These are phyloP conservation scores for Penicillium sclerotiorum DNA, from an alignment of 2,329 filamentous ascomycete genomes.

Conservation along the genomic window DNA sequence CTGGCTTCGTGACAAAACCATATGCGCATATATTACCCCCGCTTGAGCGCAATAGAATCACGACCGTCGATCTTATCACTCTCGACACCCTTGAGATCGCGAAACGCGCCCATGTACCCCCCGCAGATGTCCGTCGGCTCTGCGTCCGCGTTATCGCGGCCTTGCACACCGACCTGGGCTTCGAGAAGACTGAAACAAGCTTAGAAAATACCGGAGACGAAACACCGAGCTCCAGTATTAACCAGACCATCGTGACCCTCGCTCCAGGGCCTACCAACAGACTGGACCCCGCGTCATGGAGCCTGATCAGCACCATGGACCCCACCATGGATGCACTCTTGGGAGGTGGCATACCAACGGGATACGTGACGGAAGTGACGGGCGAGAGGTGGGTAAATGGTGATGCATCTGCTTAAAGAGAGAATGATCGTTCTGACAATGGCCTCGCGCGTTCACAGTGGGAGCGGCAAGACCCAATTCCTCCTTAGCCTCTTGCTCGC, in stretches of 20 bases:
- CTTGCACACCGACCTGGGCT: constrained; percentile 65
- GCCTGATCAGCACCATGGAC: constrained; percentile 79
- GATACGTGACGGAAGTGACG: constrained; percentile 83
- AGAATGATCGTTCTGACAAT: background rate
- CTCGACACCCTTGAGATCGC: constrained; percentile 81
- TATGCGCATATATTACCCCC: constrained; percentile 76
- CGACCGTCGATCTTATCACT: constrained; percentile 80
- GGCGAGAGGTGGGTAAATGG: constrained; percentile 96
- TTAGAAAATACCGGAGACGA: constrained; percentile 8
- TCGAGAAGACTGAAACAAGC: constrained; percentile 28
- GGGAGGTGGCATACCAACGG: constrained; percentile 76
- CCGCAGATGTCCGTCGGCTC: constrained; percentile 77
- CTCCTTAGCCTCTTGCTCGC: constrained; percentile 82
- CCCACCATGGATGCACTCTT: constrained; percentile 69
- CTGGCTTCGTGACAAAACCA: constrained; percentile 71
- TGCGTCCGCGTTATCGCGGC: constrained; percentile 67
- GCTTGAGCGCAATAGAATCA: constrained; percentile 76
- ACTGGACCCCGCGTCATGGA: constrained; percentile 48
- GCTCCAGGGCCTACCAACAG: constrained; percentile 29
- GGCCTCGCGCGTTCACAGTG: constrained; percentile 51
- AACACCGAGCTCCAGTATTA: constrained; percentile 27
- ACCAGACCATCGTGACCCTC: constrained; percentile 18
- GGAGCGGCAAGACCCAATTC: constrained; percentile 92
- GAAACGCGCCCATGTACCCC: constrained; percentile 78
- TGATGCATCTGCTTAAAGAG: no score